These are phyloP conservation scores for Piper longum DNA, from an alignment of 164 flowering plant species.

Conservation along the genomic window DNA sequence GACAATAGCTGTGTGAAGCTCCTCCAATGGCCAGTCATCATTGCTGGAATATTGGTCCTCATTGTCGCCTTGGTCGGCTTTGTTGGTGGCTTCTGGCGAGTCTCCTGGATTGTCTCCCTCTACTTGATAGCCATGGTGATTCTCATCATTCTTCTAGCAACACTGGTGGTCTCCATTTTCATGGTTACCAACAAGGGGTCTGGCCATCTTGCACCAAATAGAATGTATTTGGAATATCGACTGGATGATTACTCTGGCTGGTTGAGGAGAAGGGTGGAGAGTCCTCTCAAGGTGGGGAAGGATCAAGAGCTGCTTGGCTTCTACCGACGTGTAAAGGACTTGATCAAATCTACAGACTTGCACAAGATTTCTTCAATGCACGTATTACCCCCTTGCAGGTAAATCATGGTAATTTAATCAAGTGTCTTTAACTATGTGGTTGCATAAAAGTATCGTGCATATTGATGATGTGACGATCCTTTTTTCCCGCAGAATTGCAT, in stretches of 20 bases:
- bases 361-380: conserved; percentile 81
- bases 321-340: conserved; percentile 48
- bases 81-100: conserved; percentile 70
- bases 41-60: conserved; percentile 54
- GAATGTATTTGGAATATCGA: conserved; percentile 66
- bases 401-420: neutral
- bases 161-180: conserved; percentile 54
- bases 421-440: too few species aligned
- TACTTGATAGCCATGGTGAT: conserved; percentile 71
- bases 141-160: conserved; percentile 41
- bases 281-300: conserved; percentile 72
- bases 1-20: conserved; percentile 75
- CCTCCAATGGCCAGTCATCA: conserved; percentile 87
- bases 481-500: too few species aligned
- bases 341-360: conserved; percentile 54
- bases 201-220: conserved; percentile 62
- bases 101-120: conserved; percentile 43
- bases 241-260: conserved; percentile 70
- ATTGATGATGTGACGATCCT: too few species aligned
- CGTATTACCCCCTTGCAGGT: conserved; percentile 75
- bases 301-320: conserved; percentile 53
- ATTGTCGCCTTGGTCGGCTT: conserved; percentile 59
- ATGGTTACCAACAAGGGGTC: conserved; percentile 63
- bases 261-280: conserved; percentile 44
- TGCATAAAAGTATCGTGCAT: too few species aligned